Base-by-base conservation (phyloP, 345 rosid species). In the Sonneratia caseolaris region DNA sequence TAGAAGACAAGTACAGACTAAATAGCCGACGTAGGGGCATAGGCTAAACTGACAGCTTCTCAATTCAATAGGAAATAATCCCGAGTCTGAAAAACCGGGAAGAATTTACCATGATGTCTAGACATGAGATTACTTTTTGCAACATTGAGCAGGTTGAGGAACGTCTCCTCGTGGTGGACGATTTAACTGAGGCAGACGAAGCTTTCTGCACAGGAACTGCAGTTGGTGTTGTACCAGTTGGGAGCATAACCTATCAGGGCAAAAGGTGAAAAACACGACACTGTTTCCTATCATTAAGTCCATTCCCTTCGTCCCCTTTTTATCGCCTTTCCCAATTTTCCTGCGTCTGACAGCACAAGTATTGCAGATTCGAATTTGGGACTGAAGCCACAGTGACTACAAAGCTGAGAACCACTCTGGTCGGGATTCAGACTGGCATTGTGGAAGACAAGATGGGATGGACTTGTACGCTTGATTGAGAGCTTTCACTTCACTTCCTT, bases 121-220 rank as follows among this genome's bases (percentile, higher is more conserved):
- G 51, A 47, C 15, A 12, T 62, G 16, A 61, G 36, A 62, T 13
- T 35, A 4, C 2, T 11, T 27, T 62, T 27, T 35, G 19, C 38
- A 62, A 62, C 18, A 10, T 14, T 62, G 35, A 64, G 61, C 76
- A 83, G 86, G 79, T 81, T 0, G 76, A 80, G 76, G 87, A 84
- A 71, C 77, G 83, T 14, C 71, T n/a, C 3, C 61, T 86, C 47
- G 72, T 72, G 8, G 71, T 79, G 51, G 76, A 77, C 47, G 83
- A 86, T 6, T 53, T 80, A 66, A 37, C 78, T 5, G 82, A 76
- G 16, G 89, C 84, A 24, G 87, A 84, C n/a, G 85, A 82, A 64
- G 82, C 77, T 36, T 86, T 84, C 77, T 86, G 85, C 75, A 78
- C 87, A 7, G 87, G 86, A 68, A 86, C 85, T 42, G 86, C 86